Evolutionary conservation across 768 basidiomycete species (phyloP), one percentile per base, ranked within the genome.

Genomic region (Rhodotorula toruloides): DNA sequence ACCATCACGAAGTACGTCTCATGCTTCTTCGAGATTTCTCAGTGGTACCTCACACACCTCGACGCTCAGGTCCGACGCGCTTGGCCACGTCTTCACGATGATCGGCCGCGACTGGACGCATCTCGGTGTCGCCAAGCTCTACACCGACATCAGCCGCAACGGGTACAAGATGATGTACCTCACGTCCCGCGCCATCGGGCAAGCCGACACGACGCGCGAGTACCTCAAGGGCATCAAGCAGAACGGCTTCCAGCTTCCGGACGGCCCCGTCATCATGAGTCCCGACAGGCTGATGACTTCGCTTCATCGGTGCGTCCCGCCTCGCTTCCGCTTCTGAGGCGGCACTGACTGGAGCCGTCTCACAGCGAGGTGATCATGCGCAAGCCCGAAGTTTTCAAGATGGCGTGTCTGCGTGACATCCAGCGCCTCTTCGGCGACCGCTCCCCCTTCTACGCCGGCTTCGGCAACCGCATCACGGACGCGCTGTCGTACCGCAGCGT

Each of bases 361-460:
- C 14, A 2, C 73, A 96, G 92, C 8, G 96, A 99, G 79, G 94
- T 99, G 22, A 94, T 99, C 75, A 89, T 98, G 88, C 87, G 93
- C 43, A 97, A 98, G 77, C 96, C 96, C 0, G 96, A 99, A 76
- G 84, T 98, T n/a, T 99, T 99, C 84, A 99, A 99, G 80, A 99
- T 99, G 96, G 92, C 94, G 3, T 97, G 93, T 79, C 79, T 98
- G 64, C 84, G 92, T 48, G 96, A 98, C 78, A 94, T 98, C 59
- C 90, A 90, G 71, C 82, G 91, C 29, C 77, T 98, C 11, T 99
- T 97, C 75, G 89, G 89, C 10, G 72, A 72, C 53, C 65, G 63
- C 17, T 56, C 60, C 16, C 88, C 92, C 0, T 99, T 98, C 80
- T 98, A 93, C 75, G 90, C 91, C 44, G 96, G 96, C 4, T 99